phyloP scores from a whole-genome alignment of 345 rosid species.

The Euphorbia tirucalli region DNA sequence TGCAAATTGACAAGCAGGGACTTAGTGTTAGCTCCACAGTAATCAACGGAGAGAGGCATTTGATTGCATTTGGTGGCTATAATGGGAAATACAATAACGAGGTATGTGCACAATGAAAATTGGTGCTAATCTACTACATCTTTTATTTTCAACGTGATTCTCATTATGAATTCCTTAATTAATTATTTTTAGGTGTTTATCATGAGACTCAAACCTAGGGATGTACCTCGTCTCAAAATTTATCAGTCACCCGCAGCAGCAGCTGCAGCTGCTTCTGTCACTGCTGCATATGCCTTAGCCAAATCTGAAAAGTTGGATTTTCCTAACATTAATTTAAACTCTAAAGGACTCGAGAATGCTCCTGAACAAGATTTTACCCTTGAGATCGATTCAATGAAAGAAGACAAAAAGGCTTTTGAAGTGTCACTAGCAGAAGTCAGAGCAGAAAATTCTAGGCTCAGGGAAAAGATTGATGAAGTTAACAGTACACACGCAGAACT shows the following conservation, averaged over 20 bases:
- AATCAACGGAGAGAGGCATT: slow-evolving; percentile 60
- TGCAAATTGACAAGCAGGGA: slow-evolving; percentile 55
- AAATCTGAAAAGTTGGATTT: slow-evolving; percentile 73
- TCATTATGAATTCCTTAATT: slow-evolving; percentile 11
- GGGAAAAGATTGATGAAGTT: slow-evolving; percentile 74
- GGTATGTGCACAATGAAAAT: slow-evolving; percentile 38
- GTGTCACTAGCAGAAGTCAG: slow-evolving; percentile 50
- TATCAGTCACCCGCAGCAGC: slow-evolving; percentile 95
- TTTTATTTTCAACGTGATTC: neutral
- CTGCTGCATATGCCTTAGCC: slow-evolving; percentile 92
- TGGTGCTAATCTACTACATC: neutral
- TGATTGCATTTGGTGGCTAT: slow-evolving; percentile 97
- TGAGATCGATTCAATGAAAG: slow-evolving; percentile 55
- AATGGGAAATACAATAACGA: slow-evolving; percentile 92
- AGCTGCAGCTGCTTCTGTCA: slow-evolving; percentile 96
- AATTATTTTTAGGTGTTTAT: slow-evolving; percentile 53
- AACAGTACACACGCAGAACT: slow-evolving; percentile 65
- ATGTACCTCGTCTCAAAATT: slow-evolving; percentile 65
- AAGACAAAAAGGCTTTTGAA: slow-evolving; percentile 63
- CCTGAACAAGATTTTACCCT: slow-evolving; percentile 39
- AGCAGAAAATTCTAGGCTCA: slow-evolving; percentile 56
- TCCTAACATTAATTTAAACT: slow-evolving; percentile 33
- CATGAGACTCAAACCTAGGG: slow-evolving; percentile 75
- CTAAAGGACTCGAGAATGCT: slow-evolving; percentile 38
- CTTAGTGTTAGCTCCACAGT: slow-evolving; percentile 75